These are phyloP conservation scores for Wallacemonas collosoma DNA, from an alignment of 208 protist genomes.

Conservation along the genomic window DNA sequence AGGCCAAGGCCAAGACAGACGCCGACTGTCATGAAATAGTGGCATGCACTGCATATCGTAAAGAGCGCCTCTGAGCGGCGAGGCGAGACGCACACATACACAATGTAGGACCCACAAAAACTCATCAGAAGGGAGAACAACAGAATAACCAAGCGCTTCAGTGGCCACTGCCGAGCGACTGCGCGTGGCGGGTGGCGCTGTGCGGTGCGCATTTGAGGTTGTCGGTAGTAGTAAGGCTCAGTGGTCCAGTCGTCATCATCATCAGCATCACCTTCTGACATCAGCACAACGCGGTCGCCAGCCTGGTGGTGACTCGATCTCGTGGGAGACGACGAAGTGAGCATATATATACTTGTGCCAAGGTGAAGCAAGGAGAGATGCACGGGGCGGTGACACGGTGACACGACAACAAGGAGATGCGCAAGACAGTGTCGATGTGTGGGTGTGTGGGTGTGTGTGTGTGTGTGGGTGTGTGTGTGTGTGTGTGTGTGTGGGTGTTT, in stretches of 20 bases:
- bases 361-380: too few relatives aligned
- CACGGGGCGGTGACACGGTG: too few relatives aligned
- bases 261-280: neutral
- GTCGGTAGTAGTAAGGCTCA: slow-evolving; percentile 32
- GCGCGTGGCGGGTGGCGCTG: neutral
- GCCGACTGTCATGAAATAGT: neutral
- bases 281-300: slow-evolving; percentile 7
- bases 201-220: neutral
- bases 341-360: neutral
- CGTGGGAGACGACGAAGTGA: slow-evolving; percentile 19
- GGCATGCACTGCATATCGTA: neutral
- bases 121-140: slow-evolving; percentile 22
- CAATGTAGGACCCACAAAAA: neutral
- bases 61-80: neutral
- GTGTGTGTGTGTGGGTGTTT: too few relatives aligned
- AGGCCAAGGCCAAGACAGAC: slow-evolving; percentile 19
- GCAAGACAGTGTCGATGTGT: too few relatives aligned
- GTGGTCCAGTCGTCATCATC: slow-evolving; percentile 50
- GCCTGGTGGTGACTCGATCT: neutral
- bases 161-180: neutral
- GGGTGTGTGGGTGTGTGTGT: too few relatives aligned
- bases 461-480: too few relatives aligned
- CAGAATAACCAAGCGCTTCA: slow-evolving; percentile 5
- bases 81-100: neutral
- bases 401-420: too few relatives aligned